phyloP scores from a whole-genome alignment of 2,329 filamentous ascomycete genomes.

The Botrytis hyacinthi region DNA sequence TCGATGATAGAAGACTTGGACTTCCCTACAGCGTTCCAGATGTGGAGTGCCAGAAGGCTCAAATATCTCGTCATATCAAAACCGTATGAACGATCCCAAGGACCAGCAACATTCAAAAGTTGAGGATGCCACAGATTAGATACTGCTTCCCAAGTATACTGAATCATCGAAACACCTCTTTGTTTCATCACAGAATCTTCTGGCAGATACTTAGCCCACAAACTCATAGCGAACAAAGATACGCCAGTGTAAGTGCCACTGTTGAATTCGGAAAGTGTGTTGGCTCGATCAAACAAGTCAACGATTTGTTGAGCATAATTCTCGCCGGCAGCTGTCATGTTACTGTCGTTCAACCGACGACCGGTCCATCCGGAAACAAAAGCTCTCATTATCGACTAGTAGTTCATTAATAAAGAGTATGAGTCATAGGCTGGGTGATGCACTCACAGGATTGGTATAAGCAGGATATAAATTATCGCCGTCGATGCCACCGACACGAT shows the following conservation, averaged over 20 bases:
- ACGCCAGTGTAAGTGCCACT: conserved; percentile 61
- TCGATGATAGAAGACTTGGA: conserved; percentile 27
- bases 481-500: conserved; percentile 50
- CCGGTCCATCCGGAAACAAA: conserved; percentile 60
- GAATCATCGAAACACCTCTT: conserved; percentile 47
- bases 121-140: conserved; percentile 56
- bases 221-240: conserved; percentile 55
- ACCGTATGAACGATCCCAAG: conserved; percentile 63
- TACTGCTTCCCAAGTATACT: conserved; percentile 52
- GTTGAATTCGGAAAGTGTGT: conserved; percentile 58
- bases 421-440: no score
- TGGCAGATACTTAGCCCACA: conserved; percentile 60
- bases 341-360: conserved; percentile 50
- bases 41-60: conserved; percentile 55
- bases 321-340: conserved; percentile 59
- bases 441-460: conserved; percentile 53
- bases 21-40: conserved; percentile 58
- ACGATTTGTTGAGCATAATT: conserved; percentile 54
- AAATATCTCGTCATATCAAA: conserved; percentile 64
- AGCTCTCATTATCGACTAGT: conserved; percentile 59
- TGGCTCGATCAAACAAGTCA: conserved; percentile 52
- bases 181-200: conserved; percentile 44
- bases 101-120: conserved; percentile 60
- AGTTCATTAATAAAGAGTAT: not conserved
- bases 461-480: conserved; percentile 61